Evolutionary conservation across 768 basidiomycete species (phyloP).

Genomic region (Auriculariales sp.): DNA sequence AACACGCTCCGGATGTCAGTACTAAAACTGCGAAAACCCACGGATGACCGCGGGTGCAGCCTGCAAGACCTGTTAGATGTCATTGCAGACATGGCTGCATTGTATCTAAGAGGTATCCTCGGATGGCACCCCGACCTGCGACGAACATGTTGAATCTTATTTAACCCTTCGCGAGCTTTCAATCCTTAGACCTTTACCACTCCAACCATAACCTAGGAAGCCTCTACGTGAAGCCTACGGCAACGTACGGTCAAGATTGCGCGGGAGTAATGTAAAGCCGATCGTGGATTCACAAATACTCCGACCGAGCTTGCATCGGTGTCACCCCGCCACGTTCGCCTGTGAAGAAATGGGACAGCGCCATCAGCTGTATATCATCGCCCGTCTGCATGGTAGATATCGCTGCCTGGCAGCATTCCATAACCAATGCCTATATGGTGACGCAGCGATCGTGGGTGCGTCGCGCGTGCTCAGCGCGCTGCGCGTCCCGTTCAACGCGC

Average conservation of each 20-base stretch:
- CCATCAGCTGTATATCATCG: background rate
- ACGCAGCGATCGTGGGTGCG: background rate
- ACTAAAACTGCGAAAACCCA: too few relatives aligned
- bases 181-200: too few relatives aligned
- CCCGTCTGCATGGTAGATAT: background rate
- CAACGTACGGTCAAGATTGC: background rate
- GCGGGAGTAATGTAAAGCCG: background rate
- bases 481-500: background rate
- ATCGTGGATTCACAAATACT: background rate
- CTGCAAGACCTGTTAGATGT: too few relatives aligned
- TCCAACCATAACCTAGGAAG: background rate
- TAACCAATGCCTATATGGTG: background rate
- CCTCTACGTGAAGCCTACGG: background rate
- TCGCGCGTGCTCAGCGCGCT: background rate
- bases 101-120: too few relatives aligned
- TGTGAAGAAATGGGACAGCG: background rate
- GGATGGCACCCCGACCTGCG: too few relatives aligned
- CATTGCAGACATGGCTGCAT: too few relatives aligned
- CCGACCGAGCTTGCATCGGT: background rate
- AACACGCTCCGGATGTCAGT: too few relatives aligned
- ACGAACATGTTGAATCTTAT: too few relatives aligned
- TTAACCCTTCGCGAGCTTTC: too few relatives aligned
- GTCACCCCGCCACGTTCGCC: background rate
- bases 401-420: background rate
- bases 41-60: too few relatives aligned